Evolutionary conservation across 768 basidiomycete species (phyloP).

Genomic region (Hortiboletus flavorubellus): DNA sequence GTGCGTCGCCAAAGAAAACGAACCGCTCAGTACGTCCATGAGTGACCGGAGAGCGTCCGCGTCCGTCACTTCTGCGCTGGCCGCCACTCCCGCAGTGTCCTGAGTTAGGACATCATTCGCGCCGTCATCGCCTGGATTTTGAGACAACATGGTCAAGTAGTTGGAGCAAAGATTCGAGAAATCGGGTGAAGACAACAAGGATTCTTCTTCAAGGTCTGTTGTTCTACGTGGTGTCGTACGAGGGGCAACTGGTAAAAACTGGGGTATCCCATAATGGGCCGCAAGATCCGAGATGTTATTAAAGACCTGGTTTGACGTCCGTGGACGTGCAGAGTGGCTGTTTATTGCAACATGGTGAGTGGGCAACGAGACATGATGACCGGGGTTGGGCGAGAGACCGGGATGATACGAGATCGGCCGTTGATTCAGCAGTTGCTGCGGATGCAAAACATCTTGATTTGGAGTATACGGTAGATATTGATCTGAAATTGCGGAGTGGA

Average conservation of each 20-base stretch:
- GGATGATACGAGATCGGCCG: constrained; percentile 38
- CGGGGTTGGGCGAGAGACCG: constrained; percentile 37
- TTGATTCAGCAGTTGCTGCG: constrained; percentile 42
- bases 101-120: constrained; percentile 31
- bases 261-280: constrained; percentile 77
- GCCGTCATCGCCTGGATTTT: constrained; percentile 41
- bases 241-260: constrained; percentile 65
- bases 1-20: not conserved
- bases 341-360: constrained; percentile 59
- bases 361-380: constrained; percentile 38
- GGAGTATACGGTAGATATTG: constrained; percentile 32
- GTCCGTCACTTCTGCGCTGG: constrained; percentile 21
- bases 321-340: constrained; percentile 51
- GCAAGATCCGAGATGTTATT: constrained; percentile 64
- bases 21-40: constrained; percentile 40
- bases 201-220: constrained; percentile 33
- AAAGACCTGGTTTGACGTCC: constrained; percentile 67
- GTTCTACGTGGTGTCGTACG: constrained; percentile 49
- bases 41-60: constrained; percentile 36
- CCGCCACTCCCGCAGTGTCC: constrained; percentile 27
- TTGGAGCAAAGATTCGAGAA: constrained; percentile 49
- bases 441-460: constrained; percentile 44
- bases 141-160: constrained; percentile 68
- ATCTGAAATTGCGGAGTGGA: constrained; percentile 49
- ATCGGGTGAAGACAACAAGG: constrained; percentile 35